Evolutionary conservation across 495 filamentous ascomycete genomes (phyloP), one percentile per base, ranked within the genome.

Genomic region (Oidiodendron maius): DNA sequence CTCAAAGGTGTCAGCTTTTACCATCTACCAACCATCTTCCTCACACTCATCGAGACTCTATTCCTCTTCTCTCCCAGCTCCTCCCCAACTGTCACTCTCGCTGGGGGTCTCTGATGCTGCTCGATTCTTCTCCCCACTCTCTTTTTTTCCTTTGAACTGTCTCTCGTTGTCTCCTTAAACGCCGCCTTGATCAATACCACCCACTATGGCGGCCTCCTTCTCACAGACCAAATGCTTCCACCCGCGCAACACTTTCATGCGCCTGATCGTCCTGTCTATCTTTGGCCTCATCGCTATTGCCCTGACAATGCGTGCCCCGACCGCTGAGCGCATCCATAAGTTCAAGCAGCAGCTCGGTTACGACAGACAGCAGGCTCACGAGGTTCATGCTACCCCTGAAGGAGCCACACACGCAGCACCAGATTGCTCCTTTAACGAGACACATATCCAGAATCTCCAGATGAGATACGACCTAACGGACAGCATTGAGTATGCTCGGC

Each of bases 401-500:
- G 12, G 12, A 12, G 26, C 26, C 26, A 12, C 26, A 5, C 26
- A 5, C 26, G 25, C 30, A 1, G 23, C 17, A 9, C 37, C 17
- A 15, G 45, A 68, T 32, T 78, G 75, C 51, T 59, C 62, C 51
- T 60, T 76, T 45, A 68, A 77, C 53, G 62, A 63, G 35, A 67
- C 58, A 1, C 60, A 63, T 12, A 61, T 77, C 35, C 57, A 51
- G 21, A 49, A 59, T 12, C 59, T 75, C 46, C 64, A 72, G 50
- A 35, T 68, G 12, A 64, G 60, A 44, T 74, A 75, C 61, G 60
- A 66, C 2, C 62, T 78, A 13, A 56, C 65, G 22, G 68, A 70
- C 3, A 62, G 56, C 25, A 71, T 78, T 61, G 68, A 77, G 48
- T 78, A 78, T 55, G 62, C 62, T 15, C 71, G 72, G 54, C 66